Percentiles rank a stretch among this genome's conserved stretches.
phyloP scores from a whole-genome alignment of 106 monocot genomes.

The Phalaenopsis aphrodite region DNA sequence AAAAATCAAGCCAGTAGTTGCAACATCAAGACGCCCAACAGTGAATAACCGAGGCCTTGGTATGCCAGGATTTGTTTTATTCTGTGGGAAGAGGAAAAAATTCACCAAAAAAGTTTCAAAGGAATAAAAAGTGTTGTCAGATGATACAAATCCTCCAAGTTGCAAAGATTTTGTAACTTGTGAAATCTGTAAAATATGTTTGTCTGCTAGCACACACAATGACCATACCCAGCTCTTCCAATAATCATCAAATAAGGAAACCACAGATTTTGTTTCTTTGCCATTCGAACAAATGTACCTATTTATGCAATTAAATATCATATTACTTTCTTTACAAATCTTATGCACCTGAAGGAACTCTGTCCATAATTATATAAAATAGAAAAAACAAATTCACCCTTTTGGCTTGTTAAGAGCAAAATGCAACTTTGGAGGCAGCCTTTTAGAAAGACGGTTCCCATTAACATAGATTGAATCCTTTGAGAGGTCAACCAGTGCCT shows the following conservation, averaged over 20 bases:
- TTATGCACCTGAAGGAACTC: background rate
- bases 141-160: background rate
- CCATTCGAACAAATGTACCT: constrained; percentile 95
- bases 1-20: constrained; percentile 87
- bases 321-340: background rate
- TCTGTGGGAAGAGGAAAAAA: constrained; percentile 28
- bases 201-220: background rate
- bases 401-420: constrained; percentile 99
- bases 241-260: constrained; percentile 83
- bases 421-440: constrained; percentile 86
- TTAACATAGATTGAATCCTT: constrained; percentile 96
- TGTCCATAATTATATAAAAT: background rate
- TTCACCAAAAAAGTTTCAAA: background rate
- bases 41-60: constrained; percentile 87
- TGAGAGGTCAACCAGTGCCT: constrained; percentile 82
- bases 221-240: constrained; percentile 83
- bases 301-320: constrained; percentile 6
- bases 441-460: constrained; percentile 85
- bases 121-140: background rate
- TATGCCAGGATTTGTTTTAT: constrained; percentile 60
- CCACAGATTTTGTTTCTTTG: constrained; percentile 66
- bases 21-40: constrained; percentile 98
- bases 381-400: constrained; percentile 40
- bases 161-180: background rate
- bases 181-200: background rate